Conservation (phyloP, 148 eudicot species). For the Amaranthus cruentus region DNA sequence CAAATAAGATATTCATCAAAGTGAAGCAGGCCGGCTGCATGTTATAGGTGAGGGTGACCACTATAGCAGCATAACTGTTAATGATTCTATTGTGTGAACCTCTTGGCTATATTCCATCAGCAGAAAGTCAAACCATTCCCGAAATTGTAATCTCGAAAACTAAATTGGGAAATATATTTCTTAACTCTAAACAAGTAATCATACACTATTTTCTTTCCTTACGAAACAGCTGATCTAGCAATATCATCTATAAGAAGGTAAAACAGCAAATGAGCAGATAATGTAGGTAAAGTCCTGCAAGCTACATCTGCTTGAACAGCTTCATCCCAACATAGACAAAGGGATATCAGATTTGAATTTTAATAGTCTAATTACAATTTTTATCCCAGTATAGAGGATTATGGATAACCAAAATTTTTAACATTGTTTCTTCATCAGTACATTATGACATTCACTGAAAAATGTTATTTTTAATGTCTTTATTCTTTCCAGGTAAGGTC, state of each 20-base stretch:
- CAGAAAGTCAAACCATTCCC: neutral
- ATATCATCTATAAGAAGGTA: neutral
- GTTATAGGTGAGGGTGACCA: neutral
- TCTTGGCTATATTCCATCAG: neutral
- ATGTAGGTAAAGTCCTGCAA: too few relatives aligned
- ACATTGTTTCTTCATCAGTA: neutral
- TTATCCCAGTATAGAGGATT: neutral
- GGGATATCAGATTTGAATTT: slow-evolving; percentile 11
- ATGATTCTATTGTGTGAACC: slow-evolving; percentile 1
- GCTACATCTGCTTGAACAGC: too few relatives aligned
- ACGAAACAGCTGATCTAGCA: neutral
- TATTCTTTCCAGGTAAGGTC: neutral
- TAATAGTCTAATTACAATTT: neutral
- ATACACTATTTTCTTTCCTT: neutral
- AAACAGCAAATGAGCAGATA: neutral
- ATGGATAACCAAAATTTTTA: neutral
- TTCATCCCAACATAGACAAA: neutral
- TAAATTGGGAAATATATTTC: too few relatives aligned
- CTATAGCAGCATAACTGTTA: neutral
- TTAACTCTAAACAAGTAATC: neutral
- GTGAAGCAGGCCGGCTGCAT: neutral
- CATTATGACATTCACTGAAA: neutral
- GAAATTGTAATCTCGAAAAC: neutral
- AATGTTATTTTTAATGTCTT: neutral
- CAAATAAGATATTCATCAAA: neutral